phyloP scores from a whole-genome alignment of 306 rosid genomes.

The Alnus glutinosa region DNA sequence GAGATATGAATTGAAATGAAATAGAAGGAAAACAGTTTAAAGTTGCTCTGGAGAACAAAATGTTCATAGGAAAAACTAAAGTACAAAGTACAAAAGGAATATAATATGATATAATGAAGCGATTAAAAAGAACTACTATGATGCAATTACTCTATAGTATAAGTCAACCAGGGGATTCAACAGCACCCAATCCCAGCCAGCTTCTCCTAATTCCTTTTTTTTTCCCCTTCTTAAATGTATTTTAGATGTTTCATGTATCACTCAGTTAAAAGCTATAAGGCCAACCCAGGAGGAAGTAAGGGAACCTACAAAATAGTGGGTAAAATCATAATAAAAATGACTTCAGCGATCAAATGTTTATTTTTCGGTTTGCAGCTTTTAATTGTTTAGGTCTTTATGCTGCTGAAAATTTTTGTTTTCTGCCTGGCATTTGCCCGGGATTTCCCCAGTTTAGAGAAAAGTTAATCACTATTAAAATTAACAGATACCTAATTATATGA shows the following conservation, averaged over 20 bases:
- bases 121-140: not conserved
- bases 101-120: not conserved
- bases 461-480: not conserved
- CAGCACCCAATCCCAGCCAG: not conserved
- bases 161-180: not conserved
- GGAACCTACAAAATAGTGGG: not conserved
- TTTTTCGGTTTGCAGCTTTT: not conserved
- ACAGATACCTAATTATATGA: not conserved
- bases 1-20: slow-evolving; percentile 8
- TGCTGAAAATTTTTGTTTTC: not conserved
- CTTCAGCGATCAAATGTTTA: not conserved
- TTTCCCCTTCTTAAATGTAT: not conserved
- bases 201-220: not conserved
- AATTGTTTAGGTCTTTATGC: not conserved
- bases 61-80: not conserved
- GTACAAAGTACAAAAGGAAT: not conserved
- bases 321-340: too few species aligned
- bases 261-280: not conserved
- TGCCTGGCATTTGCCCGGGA: not conserved
- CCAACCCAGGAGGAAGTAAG: not conserved
- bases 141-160: not conserved
- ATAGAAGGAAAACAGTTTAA: slow-evolving; percentile 2
- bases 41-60: not conserved
- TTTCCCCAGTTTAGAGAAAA: not conserved
- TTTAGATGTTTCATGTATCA: not conserved